Base-by-base conservation (phyloP, 1,139 yeast species). In the Eremothecium sinecaudum region DNA sequence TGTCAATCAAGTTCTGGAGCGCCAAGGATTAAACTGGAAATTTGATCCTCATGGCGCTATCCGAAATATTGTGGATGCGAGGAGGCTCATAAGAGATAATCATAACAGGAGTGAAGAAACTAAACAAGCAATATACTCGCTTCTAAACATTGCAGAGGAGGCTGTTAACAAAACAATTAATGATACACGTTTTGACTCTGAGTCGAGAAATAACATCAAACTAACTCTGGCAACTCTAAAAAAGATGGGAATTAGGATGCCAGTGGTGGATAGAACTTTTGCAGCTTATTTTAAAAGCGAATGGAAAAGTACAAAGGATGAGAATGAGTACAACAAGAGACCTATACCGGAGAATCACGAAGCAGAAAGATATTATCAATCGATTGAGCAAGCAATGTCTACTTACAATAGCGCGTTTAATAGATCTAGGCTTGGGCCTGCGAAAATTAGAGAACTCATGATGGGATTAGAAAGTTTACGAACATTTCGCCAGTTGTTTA, bases 51-150 rank as follows among this genome's bases (percentile, higher is more conserved):
- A 26, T 12, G 23, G 27, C n/a, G 35, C 37, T 2, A n/a, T 34
- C 15, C 21, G 47, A 32, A 51, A 53, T 38, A 36, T 53, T 8
- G 41, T 39, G 16, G 40, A 46, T 6, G 58, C 56, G 1, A 43
- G 45, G 28, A 42, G 46, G 16, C 35, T 51, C 6, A 40, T 49
- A 11, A 15, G 32, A 3, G 40, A 43, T 9, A 32, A 34, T 15
- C 47, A 52, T 1, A 30, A 34, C 17, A 43, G 55, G 28, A 30
- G 37, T 7, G 24, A 31, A 17, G 40, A 43, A 4, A 35, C 41
- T 2, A 53, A 51, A 32, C 35, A 40, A 7, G 32, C 42, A 17
- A 38, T 49, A 5, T 32, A 39, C 26, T 45, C 41, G 16, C 32
- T 42, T 4, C 31, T 53, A 11, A 42, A 42, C 15, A 28, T 39